Evolutionary conservation across 31 red algal genomes (phyloP).

Genomic region (Odonthalia washingtoniensis): DNA sequence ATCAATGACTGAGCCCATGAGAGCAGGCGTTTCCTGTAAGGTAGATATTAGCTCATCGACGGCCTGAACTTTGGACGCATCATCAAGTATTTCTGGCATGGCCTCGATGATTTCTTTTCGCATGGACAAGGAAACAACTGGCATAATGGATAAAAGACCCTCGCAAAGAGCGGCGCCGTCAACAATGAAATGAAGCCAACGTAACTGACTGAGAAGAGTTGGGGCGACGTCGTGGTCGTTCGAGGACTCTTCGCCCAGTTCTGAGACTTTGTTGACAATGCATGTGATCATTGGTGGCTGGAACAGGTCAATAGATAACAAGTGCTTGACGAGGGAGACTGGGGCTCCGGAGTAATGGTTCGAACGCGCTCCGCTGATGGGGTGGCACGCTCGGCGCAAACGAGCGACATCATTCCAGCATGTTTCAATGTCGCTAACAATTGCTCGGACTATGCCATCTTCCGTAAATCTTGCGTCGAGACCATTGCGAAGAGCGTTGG

Average conservation of each 20-base stretch:
- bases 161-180: constrained; percentile 63
- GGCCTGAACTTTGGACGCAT: constrained; percentile 44
- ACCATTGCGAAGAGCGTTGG: constrained; percentile 36
- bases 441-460: constrained; percentile 36
- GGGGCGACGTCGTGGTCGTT: constrained; percentile 53
- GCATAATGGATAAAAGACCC: constrained; percentile 59
- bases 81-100: constrained; percentile 76
- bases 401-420: constrained; percentile 65
- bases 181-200: constrained; percentile 72
- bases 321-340: constrained; percentile 43
- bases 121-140: constrained; percentile 49
- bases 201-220: constrained; percentile 49
- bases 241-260: constrained; percentile 47
- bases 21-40: constrained; percentile 51
- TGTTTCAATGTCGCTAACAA: constrained; percentile 62
- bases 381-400: constrained; percentile 51
- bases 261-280: constrained; percentile 68
- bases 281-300: constrained; percentile 59
- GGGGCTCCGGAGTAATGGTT: constrained; percentile 20
- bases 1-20: constrained; percentile 73
- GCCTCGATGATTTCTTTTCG: constrained; percentile 64
- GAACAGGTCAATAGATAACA: constrained; percentile 70
- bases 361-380: background rate
- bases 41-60: constrained; percentile 59
- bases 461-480: constrained; percentile 27